A percentile compares a stretch with the other conserved stretches of the same genome.
Conservation (phyloP, 768 basidiomycete genomes). For the Leccinum sublutescens region DNA sequence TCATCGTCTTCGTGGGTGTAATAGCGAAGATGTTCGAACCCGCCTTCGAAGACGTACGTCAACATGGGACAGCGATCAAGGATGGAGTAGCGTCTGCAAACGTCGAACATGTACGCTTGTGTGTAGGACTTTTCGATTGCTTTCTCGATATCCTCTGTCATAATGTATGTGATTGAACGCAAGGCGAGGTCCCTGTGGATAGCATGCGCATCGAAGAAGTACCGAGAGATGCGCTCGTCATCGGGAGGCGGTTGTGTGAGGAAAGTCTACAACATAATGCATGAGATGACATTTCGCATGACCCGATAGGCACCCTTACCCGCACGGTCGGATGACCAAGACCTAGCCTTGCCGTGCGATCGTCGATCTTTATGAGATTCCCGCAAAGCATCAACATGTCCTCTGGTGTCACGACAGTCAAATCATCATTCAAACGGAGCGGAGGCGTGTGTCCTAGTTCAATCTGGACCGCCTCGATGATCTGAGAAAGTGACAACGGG, state of each 20-base stretch:
- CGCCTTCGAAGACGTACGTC: slow-evolving; percentile 29
- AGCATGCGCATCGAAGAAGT: slow-evolving; percentile 23
- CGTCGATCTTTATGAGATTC: slow-evolving; percentile 27
- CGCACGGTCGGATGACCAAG: slow-evolving; percentile 24
- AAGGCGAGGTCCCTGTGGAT: slow-evolving; percentile 30
- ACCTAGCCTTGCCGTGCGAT: slow-evolving; percentile 18
- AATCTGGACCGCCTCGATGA: slow-evolving; percentile 31
- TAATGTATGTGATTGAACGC: slow-evolving; percentile 29
- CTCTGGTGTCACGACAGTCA: slow-evolving; percentile 25
- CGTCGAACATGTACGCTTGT: slow-evolving; percentile 26
- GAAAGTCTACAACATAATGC: slow-evolving; percentile 17
- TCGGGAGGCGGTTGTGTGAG: slow-evolving; percentile 20
- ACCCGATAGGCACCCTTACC: slow-evolving; percentile 10
- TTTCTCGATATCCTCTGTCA: slow-evolving; percentile 24
- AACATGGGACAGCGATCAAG: slow-evolving; percentile 28
- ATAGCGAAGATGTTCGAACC: slow-evolving; percentile 26
- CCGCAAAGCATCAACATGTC: slow-evolving; percentile 29
- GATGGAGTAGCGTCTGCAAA: slow-evolving; percentile 25
- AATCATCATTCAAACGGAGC: slow-evolving; percentile 23
- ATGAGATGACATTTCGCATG: slow-evolving; percentile 1
- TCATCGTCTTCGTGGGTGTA: slow-evolving; percentile 28
- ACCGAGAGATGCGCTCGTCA: slow-evolving; percentile 8
- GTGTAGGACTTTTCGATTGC: slow-evolving; percentile 24
- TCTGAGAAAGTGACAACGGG: slow-evolving; percentile 24
- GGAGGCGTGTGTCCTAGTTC: slow-evolving; percentile 22